Base-by-base conservation (phyloP, 1,284 basidiomycete species). In the Irpex sp. region DNA sequence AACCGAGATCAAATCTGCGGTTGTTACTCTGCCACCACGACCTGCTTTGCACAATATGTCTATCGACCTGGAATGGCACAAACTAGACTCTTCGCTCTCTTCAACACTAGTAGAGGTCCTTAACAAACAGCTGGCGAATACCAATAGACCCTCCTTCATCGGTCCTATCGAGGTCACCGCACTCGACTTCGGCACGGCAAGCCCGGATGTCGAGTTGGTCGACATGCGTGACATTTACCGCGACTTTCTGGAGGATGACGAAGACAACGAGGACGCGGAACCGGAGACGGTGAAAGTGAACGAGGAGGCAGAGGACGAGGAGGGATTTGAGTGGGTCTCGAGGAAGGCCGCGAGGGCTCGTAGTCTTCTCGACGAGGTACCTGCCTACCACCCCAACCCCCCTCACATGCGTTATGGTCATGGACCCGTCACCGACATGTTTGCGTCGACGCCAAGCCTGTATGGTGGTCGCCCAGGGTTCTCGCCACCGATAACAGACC, bases 191-290 rank as follows among this genome's bases (percentile, higher is more conserved):
- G 97, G 97, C 37, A 85, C 88, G 0, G 81, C 84, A 26, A 75
- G 88, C 3, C 97, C 97, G 1, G 91, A 96, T 65, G 84, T 97
- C 47, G 91, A 97, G 74, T 84, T 99, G 63, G 88, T 94, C 63
- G 96, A 98, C 76, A 80, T 99, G 63, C 85, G 94, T 57, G 96
- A 98, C 78, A 94, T 98, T 62, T 95, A 97, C 79, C 88, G 89
- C 48, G 96, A 97, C 73, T 98, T 98, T 72, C 81, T 94, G 60
- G 91, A 94, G 67, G 90, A 91, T 64, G 91, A 94, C 68, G 87
- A 90, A 1, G 86, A 89, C n/a, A 83, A 84, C 0, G 77, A 82
- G 6, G 72, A 77, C n/a, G 71, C 70, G 0, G 78, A 78, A 34
- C 74, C 75, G 51, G 81, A 79, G 8, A 79, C 82, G 5, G 77